Evolutionary conservation across 2,329 filamentous ascomycete genomes (phyloP), one percentile per base, ranked within the genome.

Genomic region (Penicillium aurantiogriseum): DNA sequence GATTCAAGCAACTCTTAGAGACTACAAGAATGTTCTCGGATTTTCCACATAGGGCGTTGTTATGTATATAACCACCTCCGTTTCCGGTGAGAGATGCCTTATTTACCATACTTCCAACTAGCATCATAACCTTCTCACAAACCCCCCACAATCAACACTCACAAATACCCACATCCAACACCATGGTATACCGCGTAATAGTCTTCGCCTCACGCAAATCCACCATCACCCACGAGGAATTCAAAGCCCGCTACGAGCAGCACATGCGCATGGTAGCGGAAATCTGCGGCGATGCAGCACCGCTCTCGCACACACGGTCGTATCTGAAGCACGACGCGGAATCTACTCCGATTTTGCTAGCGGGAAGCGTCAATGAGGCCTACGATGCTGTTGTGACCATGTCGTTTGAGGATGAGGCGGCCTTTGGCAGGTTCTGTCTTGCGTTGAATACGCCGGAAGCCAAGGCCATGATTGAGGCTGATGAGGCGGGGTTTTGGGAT

Each of bases 401-500:
- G 36, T 50, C 48, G 3, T 50, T 40, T n/a, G 25, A 31, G 13
- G 48, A 50, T 31, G 48, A 40, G 36, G 36, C 23, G 6, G 36
- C 25, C 4, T 50, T 40, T 40, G 25, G 17, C 7, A 39, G 23
- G 13, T 50, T 50, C 15, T 19, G 17, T 40, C 13, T 5, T 13
- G 35, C n/a, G 19, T 50, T 50, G 35, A n/a, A n/a, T 10, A 31
- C 11, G 23, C 21, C 23, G 13, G 23, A 50, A 35, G 47, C 47
- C 27, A 39, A 27, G 23, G 23, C 23, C 2, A 27, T 39, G 47
- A 9, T 50, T 50, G 47, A 50, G 47, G 23, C 17, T 19, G 47
- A 50, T 21, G 47, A 50, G 47, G 47, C 47, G 11, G 47, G 47
- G 7, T 50, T 50, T 50, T 50, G 47, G 47, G 47, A 50, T 50